Evolutionary conservation across 495 filamentous ascomycete genomes (phyloP).

Genomic region (Oidiodendron maius): DNA sequence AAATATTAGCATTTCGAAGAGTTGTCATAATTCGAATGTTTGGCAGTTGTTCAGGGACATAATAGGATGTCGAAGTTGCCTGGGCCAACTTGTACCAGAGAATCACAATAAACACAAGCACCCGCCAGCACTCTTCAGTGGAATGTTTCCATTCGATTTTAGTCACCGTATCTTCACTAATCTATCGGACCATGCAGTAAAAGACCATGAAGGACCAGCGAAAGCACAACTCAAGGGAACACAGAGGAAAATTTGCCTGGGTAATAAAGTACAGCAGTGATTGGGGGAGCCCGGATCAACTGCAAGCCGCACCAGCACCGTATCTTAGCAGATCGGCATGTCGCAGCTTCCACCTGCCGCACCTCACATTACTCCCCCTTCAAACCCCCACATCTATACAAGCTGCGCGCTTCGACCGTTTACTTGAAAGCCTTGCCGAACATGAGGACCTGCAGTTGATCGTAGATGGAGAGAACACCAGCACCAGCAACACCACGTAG

Average conservation of each 20-base stretch:
- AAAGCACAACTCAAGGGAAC: slow-evolving; percentile 33
- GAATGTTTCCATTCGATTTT: slow-evolving; percentile 26
- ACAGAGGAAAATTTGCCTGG: slow-evolving; percentile 50
- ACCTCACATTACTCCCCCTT: slow-evolving; percentile 25
- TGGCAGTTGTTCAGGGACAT: no score
- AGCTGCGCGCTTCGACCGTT: slow-evolving; percentile 37
- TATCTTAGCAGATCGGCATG: slow-evolving; percentile 38
- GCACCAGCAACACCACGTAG: slow-evolving; percentile 99
- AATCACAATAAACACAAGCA: no score
- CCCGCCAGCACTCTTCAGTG: no score
- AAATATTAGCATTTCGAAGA: no score
- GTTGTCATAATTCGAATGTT: no score
- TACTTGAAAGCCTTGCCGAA: slow-evolving; percentile 99
- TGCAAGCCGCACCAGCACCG: slow-evolving; percentile 37
- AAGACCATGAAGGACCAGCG: slow-evolving; percentile 16
- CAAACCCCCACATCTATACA: slow-evolving; percentile 19
- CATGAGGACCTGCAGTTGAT: slow-evolving; percentile 95
- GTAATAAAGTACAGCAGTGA: slow-evolving; percentile 58
- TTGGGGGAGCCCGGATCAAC: slow-evolving; percentile 24
- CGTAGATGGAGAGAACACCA: slow-evolving; percentile 99
- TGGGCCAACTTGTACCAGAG: no score
- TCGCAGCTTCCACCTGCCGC: slow-evolving; percentile 24
- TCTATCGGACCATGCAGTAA: slow-evolving; percentile 25
- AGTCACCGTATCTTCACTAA: slow-evolving; percentile 14
- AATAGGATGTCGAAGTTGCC: no score